phyloP scores from a whole-genome alignment of 1,139 yeast genomes.

The Sugiyamaella castrensis region DNA sequence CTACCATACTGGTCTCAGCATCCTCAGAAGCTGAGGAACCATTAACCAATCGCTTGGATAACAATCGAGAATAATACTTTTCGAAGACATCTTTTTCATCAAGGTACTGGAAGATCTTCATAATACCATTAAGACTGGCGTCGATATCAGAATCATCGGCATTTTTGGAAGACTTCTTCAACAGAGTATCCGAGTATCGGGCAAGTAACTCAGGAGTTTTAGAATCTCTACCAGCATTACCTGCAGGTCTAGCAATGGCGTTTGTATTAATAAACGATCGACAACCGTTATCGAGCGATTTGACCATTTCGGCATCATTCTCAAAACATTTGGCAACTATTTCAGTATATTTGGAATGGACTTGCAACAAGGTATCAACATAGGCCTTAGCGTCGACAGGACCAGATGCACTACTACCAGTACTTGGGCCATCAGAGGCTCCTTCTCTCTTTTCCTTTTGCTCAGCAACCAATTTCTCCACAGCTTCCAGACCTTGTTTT shows the following conservation, averaged over 20 bases:
- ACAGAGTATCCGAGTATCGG: conserved; percentile 77
- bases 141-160: conserved; percentile 71
- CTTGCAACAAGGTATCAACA: conserved; percentile 69
- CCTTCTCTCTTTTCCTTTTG: no score
- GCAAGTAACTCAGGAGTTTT: conserved; percentile 90
- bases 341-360: conserved; percentile 63
- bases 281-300: conserved; percentile 88
- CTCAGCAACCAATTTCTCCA: conserved; percentile 61
- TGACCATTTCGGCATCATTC: conserved; percentile 74
- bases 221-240: conserved; percentile 43
- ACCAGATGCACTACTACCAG: conserved; percentile 30
- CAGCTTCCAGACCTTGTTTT: conserved; percentile 66
- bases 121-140: conserved; percentile 64
- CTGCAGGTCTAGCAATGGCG: conserved; percentile 66
- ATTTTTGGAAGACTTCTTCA: conserved; percentile 72
- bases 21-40: conserved; percentile 79
- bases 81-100: conserved; percentile 96
- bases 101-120: conserved; percentile 82
- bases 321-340: conserved; percentile 71
- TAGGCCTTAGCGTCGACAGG: conserved; percentile 71
- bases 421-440: no score
- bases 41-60: conserved; percentile 85
- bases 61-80: conserved; percentile 81
- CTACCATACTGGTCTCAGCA: conserved; percentile 83
- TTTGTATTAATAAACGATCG: conserved; percentile 80